Conservation (phyloP, 768 basidiomycete species). For the Daedaleopsis nitida region DNA sequence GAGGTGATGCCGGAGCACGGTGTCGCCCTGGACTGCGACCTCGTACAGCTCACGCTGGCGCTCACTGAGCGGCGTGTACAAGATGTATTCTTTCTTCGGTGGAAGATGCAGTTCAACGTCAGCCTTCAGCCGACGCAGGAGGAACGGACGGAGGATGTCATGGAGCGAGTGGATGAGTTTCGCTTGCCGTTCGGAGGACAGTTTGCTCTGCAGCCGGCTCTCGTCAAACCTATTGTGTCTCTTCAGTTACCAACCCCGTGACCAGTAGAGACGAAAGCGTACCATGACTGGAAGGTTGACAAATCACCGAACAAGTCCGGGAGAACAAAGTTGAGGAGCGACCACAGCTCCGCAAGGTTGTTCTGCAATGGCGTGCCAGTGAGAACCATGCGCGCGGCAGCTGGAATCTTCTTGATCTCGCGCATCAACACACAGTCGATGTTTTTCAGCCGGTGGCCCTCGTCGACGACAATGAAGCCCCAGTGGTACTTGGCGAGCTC, state of each 20-base stretch:
- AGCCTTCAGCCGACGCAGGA: conserved; percentile 86
- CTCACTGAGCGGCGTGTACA: conserved; percentile 86
- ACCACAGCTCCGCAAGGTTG: conserved; percentile 94
- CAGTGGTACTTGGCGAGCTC: conserved; percentile 69
- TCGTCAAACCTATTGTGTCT: conserved; percentile 64
- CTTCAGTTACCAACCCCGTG: conserved; percentile 25
- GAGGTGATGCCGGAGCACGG: conserved; percentile 58
- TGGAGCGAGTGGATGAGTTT: conserved; percentile 80
- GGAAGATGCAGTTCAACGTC: conserved; percentile 83
- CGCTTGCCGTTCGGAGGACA: conserved; percentile 60
- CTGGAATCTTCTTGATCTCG: conserved; percentile 85
- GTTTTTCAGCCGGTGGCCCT: conserved; percentile 95
- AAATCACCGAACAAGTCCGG: conserved; percentile 93
- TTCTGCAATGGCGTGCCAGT: conserved; percentile 98
- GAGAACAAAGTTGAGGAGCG: conserved; percentile 92
- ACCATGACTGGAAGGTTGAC: conserved; percentile 91
- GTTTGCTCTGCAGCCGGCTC: conserved; percentile 56
- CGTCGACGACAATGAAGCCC: conserved; percentile 96
- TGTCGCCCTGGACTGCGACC: conserved; percentile 64
- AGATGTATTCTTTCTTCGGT: conserved; percentile 91
- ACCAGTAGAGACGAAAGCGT: conserved; percentile 20
- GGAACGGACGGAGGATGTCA: conserved; percentile 92
- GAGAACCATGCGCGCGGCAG: conserved; percentile 87
- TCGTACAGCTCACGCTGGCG: conserved; percentile 87
- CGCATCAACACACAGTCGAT: conserved; percentile 87